Evolutionary conservation across 352 stramenopile genomes (phyloP).

Genomic region (Plasmopara muralis): DNA sequence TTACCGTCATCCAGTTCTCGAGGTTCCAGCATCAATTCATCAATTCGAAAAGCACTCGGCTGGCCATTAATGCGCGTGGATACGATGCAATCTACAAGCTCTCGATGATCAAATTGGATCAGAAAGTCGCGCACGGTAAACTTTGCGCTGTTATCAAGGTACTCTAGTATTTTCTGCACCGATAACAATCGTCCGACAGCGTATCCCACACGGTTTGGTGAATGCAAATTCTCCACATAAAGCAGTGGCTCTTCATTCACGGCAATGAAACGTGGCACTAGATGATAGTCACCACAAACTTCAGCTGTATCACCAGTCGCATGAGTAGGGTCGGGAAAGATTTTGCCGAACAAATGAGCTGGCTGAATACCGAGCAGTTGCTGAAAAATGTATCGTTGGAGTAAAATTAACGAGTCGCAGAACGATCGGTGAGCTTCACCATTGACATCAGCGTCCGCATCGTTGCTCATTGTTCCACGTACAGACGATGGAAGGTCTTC

Average conservation of each 20-base stretch:
- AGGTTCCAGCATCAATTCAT: constrained; percentile 37
- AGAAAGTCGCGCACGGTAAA: constrained; percentile 50
- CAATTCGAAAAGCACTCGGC: constrained; percentile 54
- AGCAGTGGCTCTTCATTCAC: constrained; percentile 53
- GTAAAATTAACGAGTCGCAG: constrained; percentile 50
- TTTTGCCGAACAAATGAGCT: constrained; percentile 56
- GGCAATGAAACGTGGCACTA: constrained; percentile 78
- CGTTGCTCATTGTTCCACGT: constrained; percentile 18
- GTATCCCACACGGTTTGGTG: constrained; percentile 75
- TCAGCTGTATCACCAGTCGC: constrained; percentile 50
- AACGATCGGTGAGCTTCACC: constrained; percentile 26
- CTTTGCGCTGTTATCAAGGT: constrained; percentile 49
- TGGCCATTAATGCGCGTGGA: constrained; percentile 66
- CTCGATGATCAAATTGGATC: constrained; percentile 32
- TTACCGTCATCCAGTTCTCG: constrained; percentile 9
- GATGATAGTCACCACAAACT: constrained; percentile 70
- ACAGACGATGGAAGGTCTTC: constrained; percentile 56
- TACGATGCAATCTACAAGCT: constrained; percentile 65
- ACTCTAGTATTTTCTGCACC: constrained; percentile 58
- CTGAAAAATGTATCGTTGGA: constrained; percentile 74
- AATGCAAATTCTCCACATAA: constrained; percentile 55
- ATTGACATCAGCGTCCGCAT: constrained; percentile 21
- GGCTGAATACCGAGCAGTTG: constrained; percentile 69
- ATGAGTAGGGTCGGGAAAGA: constrained; percentile 45
- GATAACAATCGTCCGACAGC: constrained; percentile 56